Base-by-base conservation (phyloP, 441 rosid genomes). In the Kokia cookei region DNA sequence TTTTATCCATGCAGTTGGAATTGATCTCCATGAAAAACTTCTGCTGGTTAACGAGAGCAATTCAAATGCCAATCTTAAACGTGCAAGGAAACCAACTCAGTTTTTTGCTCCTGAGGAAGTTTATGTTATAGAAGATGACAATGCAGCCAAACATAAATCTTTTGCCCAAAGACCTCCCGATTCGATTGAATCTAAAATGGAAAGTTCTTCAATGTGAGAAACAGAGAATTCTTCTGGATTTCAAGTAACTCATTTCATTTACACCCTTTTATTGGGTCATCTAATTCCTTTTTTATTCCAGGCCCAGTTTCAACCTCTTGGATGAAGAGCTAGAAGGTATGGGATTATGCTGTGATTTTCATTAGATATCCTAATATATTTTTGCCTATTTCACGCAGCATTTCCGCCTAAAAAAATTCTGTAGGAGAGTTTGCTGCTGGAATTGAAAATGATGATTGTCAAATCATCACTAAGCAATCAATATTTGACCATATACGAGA, bases 281-380 rank as follows among this genome's bases (percentile, higher is more conserved):
- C 62, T 15, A 66, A 24, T 77, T 78, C 74, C 6, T 74, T 76
- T 74, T 65, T 65, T 53, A 69, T 79, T 42, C 45, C 91, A 95
- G 99, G 88, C 99, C 98, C 67, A 93, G 91, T 84, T 95, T 95
- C 90, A 84, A 77, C 61, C 99, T 95, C 84, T 40, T 95, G 73
- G 97, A 91, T 75, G 97, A 95, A 76, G 97, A 93, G n/a, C 51
- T 80, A 71, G 95, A 85, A 86, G 94, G 96, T 91, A 84, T 73
- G 55, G 65, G 42, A 65, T 45, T 26, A 65, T 42, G 58, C 27
- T 48, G 17, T 37, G 60, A 10, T 1, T 35, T 60, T 55, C 22
- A 61, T 68, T 45, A 24, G 13, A 42, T 65, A 73, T 51, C 47
- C 22, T 71, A 15, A 29, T 42, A 14, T 50, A 7, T 76, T 62